Base-by-base conservation (phyloP, 768 basidiomycete genomes). In the Saitozyma sp. region DNA sequence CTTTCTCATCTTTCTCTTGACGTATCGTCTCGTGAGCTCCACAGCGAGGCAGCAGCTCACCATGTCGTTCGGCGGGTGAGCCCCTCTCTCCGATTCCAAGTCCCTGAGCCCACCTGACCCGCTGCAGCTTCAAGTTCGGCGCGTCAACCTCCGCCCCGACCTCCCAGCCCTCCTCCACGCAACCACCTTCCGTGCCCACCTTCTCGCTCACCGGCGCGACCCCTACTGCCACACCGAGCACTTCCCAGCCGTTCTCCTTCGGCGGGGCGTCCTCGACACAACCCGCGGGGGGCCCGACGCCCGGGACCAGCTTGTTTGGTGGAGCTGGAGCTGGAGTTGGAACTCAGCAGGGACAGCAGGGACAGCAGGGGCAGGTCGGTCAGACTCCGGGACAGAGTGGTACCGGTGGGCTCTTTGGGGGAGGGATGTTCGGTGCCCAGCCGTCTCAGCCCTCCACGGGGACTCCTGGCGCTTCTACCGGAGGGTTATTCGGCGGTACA, bases 71-170 rank as follows among this genome's bases (percentile, higher is more conserved):
- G 29, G 29, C 29, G 29, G 29, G 29, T 29, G 5, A 29, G 29
- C 5, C 5, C 29, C 29, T 29, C 29, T 29, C 29, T 29, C 29
- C 29, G 2, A 29, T 29, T 29, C 29, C n/a, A n/a, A n/a, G n/a
- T n/a, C n/a, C n/a, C n/a, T n/a, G n/a, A 29, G 29, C 29, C 29
- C 29, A 5, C 29, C 29, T 29, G 29, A 29, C 29, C 29, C 29
- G 29, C 49, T 58, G 1, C 49, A 71, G 70, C 42, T 69, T 69
- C 58, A 71, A 59, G 14, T 75, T 73, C 49, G 69, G 68, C 29
- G 38, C 16, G 10, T 19, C 55, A 0, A 42, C n/a, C 16, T 13
- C 50, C 16, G n/a, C 41, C 16, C 48, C 62, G 39, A 54, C 63
- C 50, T 46, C 66, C 11, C 46, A 61, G 46, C 29, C 65, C 29